phyloP scores from a whole-genome alignment of 1,284 basidiomycete genomes.

The Ganoderma lucidum region DNA sequence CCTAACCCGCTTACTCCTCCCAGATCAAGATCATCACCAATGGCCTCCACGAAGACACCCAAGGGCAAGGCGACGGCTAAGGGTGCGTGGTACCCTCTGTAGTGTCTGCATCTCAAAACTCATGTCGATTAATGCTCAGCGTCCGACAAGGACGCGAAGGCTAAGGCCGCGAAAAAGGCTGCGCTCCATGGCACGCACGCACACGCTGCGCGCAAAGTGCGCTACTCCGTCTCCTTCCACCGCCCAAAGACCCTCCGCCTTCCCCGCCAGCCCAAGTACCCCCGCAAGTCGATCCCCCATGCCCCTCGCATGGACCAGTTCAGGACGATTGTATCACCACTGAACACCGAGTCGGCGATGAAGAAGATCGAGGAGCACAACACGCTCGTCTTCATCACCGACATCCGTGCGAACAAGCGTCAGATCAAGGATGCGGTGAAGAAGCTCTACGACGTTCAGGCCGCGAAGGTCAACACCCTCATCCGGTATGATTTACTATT shows the following conservation, averaged over 20 bases:
- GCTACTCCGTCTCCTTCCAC: constrained; percentile 93
- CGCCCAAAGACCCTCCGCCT: constrained; percentile 95
- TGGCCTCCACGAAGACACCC: constrained; percentile 70
- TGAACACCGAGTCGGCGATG: constrained; percentile 90
- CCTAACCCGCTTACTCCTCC: not conserved
- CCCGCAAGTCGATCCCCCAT: constrained; percentile 93
- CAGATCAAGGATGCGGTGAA: constrained; percentile 99
- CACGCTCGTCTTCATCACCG: constrained; percentile 98
- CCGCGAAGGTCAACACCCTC: constrained; percentile 97
- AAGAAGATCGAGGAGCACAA: constrained; percentile 99
- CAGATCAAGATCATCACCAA: constrained; percentile 41
- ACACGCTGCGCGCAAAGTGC: constrained; percentile 84
- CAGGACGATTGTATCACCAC: constrained; percentile 90
- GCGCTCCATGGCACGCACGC: constrained; percentile 88
- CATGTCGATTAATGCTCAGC: constrained; percentile 18
- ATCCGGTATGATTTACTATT: constrained; percentile 74
- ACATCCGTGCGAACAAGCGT: constrained; percentile 95
- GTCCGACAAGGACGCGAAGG: constrained; percentile 72
- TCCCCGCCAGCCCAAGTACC: constrained; percentile 90
- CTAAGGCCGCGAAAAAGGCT: constrained; percentile 96
- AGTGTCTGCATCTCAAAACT: constrained; percentile 5
- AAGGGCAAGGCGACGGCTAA: constrained; percentile 68
- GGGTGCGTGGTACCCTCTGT: constrained; percentile 46
- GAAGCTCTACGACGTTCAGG: constrained; percentile 98
- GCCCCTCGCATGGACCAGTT: constrained; percentile 98